Evolutionary conservation across 768 basidiomycete species (phyloP).

Genomic region (Mycena floridula): DNA sequence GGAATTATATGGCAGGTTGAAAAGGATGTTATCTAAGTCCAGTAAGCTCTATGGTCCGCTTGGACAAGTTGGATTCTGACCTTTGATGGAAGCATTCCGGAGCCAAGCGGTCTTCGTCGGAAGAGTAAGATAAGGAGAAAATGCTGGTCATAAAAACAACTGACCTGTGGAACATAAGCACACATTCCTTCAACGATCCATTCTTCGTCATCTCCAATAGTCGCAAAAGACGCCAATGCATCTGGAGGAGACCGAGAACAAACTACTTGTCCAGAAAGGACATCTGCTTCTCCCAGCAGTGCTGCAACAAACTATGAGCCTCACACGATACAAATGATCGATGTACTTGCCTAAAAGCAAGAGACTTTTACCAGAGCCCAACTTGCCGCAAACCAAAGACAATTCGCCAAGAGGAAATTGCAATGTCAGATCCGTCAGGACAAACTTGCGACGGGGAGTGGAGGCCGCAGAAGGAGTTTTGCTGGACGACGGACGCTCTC

Average conservation of each 20-base stretch:
- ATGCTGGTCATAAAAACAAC: slow-evolving; percentile 15
- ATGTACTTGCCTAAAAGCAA: slow-evolving; percentile 52
- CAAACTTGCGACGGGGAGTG: slow-evolving; percentile 76
- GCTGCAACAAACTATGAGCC: slow-evolving; percentile 30
- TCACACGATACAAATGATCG: background rate
- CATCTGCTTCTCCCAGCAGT: slow-evolving; percentile 83
- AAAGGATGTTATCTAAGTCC: slow-evolving; percentile 61
- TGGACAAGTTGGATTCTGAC: slow-evolving; percentile 15
- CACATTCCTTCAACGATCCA: slow-evolving; percentile 79
- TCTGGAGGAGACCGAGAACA: slow-evolving; percentile 86
- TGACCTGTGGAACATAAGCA: slow-evolving; percentile 81
- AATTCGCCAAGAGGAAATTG: slow-evolving; percentile 76
- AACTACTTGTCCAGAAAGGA: slow-evolving; percentile 72
- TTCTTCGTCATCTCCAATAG: slow-evolving; percentile 38
- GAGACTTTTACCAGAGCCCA: slow-evolving; percentile 87
- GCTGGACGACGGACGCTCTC: slow-evolving; percentile 52
- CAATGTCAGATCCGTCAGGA: slow-evolving; percentile 71
- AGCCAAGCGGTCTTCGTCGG: slow-evolving; percentile 52
- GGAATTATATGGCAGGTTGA: slow-evolving; percentile 68
- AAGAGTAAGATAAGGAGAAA: slow-evolving; percentile 32
- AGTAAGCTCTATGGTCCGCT: background rate
- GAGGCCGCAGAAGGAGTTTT: slow-evolving; percentile 40
- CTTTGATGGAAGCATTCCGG: slow-evolving; percentile 63
- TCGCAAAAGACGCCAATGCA: slow-evolving; percentile 56
- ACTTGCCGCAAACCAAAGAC: slow-evolving; percentile 84